Conservation (phyloP, 768 basidiomycete species). For the Boletus vermiculosoides region DNA sequence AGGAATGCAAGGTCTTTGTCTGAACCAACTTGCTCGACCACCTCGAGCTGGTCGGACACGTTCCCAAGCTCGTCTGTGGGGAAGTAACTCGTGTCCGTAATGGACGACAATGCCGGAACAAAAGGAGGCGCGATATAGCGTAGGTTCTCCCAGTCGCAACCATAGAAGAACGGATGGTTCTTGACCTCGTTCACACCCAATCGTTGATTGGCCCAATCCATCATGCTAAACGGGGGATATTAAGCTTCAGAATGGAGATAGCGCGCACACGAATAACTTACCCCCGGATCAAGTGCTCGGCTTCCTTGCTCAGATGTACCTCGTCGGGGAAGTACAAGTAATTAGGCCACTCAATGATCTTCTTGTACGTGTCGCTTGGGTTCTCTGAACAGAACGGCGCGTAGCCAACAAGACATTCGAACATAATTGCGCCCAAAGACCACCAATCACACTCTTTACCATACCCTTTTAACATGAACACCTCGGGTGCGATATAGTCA, state of each 20-base stretch:
- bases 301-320: slow-evolving; percentile 88
- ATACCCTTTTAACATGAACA: slow-evolving; percentile 96
- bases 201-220: slow-evolving; percentile 78
- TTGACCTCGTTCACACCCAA: slow-evolving; percentile 86
- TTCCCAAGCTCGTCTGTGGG: slow-evolving; percentile 89
- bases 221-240: slow-evolving; percentile 52
- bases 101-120: slow-evolving; percentile 87
- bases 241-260: slow-evolving; percentile 7
- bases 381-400: slow-evolving; percentile 98
- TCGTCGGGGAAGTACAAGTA: slow-evolving; percentile 95
- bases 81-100: slow-evolving; percentile 96
- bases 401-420: slow-evolving; percentile 96
- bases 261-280: slow-evolving; percentile 34
- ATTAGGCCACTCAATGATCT: slow-evolving; percentile 94
- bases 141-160: slow-evolving; percentile 91
- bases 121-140: slow-evolving; percentile 95
- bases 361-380: slow-evolving; percentile 96
- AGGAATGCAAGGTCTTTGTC: slow-evolving; percentile 70
- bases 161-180: slow-evolving; percentile 89
- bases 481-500: slow-evolving; percentile 90
- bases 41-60: slow-evolving; percentile 57
- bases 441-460: slow-evolving; percentile 99
- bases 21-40: slow-evolving; percentile 58
- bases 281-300: slow-evolving; percentile 87
- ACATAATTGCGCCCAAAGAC: slow-evolving; percentile 98